Conservation (phyloP, 768 basidiomycete genomes). For the Kwoniella shandongensis region DNA sequence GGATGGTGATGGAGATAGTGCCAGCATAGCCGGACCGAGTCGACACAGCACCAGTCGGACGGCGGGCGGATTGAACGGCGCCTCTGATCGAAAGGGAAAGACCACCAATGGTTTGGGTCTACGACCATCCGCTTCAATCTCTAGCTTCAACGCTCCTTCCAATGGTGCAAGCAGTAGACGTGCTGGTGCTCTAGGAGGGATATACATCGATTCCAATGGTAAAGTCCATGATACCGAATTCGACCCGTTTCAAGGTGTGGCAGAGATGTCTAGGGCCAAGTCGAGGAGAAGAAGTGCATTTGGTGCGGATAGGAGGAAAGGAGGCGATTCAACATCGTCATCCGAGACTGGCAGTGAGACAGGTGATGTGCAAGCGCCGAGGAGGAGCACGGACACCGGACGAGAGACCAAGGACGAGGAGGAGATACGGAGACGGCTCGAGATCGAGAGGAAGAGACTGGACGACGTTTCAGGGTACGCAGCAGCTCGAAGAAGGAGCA, state of each 20-base stretch:
- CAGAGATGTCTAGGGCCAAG: constrained; percentile 43
- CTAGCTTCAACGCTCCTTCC: constrained; percentile 12
- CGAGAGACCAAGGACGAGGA: constrained; percentile 36
- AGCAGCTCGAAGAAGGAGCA: constrained; percentile 36
- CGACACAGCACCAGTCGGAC: constrained; percentile 8
- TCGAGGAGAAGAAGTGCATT: constrained; percentile 44
- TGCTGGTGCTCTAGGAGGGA: constrained; percentile 23
- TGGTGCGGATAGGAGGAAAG: constrained; percentile 38
- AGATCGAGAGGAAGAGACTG: constrained; percentile 36
- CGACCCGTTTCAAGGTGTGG: constrained; percentile 50
- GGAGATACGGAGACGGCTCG: constrained; percentile 33
- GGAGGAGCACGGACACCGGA: constrained; percentile 20
- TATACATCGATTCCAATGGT: constrained; percentile 48
- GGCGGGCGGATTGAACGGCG: constrained; percentile 18
- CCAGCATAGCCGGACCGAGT: constrained; percentile 28
- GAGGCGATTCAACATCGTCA: constrained; percentile 20
- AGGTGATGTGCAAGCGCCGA: background rate
- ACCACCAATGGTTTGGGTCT: background rate
- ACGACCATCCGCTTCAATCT: constrained; percentile 20
- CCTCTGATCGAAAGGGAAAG: constrained; percentile 20
- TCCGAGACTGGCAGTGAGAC: constrained; percentile 16
- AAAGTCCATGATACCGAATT: constrained; percentile 52
- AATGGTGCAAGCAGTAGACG: constrained; percentile 4
- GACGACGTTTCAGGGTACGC: constrained; percentile 39
- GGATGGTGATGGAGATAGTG: constrained; percentile 24